Percentiles rank a stretch among this genome's conserved stretches.
Conservation (phyloP, 2,329 filamentous ascomycete genomes). For the Trichoderma gracile region DNA sequence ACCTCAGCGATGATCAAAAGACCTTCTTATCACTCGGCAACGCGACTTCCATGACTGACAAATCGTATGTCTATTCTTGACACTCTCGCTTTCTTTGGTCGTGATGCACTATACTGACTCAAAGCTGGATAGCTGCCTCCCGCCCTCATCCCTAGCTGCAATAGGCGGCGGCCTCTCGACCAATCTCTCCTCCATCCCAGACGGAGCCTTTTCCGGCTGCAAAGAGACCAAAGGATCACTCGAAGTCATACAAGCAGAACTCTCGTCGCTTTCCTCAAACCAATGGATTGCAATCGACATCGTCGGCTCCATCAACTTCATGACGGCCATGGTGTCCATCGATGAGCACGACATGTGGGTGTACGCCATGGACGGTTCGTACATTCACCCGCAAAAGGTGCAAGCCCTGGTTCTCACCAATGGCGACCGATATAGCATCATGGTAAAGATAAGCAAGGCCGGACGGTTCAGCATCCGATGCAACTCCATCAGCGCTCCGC, state of each 20-base stretch:
- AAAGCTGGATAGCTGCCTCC: neutral
- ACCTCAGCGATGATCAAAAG: conserved; percentile 39
- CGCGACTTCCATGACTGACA: conserved; percentile 43
- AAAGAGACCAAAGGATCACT: conserved; percentile 45
- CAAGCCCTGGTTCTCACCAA: conserved; percentile 51
- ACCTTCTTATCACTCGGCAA: conserved; percentile 34
- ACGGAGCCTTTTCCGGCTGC: conserved; percentile 49
- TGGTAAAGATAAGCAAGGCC: conserved; percentile 48
- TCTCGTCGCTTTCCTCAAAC: conserved; percentile 7
- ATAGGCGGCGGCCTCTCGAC: neutral
- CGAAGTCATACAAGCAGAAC: conserved; percentile 46
- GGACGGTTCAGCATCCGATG: conserved; percentile 58
- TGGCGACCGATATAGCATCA: conserved; percentile 54
- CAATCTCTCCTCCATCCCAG: conserved; percentile 40
- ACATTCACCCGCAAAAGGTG: conserved; percentile 53
- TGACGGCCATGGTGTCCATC: conserved; percentile 49
- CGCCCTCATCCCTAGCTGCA: neutral
- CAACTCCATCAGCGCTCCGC: conserved; percentile 50
- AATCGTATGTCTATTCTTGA: conserved; percentile 36
- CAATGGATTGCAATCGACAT: conserved; percentile 57
- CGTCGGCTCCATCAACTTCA: conserved; percentile 53
- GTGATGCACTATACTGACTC: neutral
- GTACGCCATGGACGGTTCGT: conserved; percentile 56
- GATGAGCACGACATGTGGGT: conserved; percentile 56
- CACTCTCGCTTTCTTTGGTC: fast-evolving